Conservation (phyloP, 805 yeast species). For the Pichia phayaonensis region DNA sequence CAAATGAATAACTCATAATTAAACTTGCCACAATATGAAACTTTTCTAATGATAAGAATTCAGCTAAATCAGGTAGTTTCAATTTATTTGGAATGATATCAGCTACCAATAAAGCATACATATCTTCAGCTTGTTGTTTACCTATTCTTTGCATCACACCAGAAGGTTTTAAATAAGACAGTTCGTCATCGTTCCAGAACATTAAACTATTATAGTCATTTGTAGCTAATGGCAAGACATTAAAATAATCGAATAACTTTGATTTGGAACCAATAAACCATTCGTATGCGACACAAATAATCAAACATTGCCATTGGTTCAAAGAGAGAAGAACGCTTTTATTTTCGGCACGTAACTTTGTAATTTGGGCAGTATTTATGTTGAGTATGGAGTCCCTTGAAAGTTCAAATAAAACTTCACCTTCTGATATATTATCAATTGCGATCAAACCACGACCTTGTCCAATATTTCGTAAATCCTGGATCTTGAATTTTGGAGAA, state of each 20-base stretch:
- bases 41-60: slow-evolving; percentile 39
- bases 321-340: slow-evolving; percentile 33
- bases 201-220: slow-evolving; percentile 55
- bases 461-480: slow-evolving; percentile 46
- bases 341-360: slow-evolving; percentile 26
- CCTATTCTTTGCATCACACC: slow-evolving; percentile 66
- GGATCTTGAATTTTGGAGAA: slow-evolving; percentile 49
- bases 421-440: slow-evolving; percentile 45
- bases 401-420: slow-evolving; percentile 60
- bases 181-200: slow-evolving; percentile 69
- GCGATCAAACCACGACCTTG: slow-evolving; percentile 84
- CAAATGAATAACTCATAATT: slow-evolving; percentile 88
- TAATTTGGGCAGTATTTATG: slow-evolving; percentile 47
- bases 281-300: slow-evolving; percentile 61
- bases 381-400: slow-evolving; percentile 55
- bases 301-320: slow-evolving; percentile 73
- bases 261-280: slow-evolving; percentile 38
- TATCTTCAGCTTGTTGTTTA: slow-evolving; percentile 50
- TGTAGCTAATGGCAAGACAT: slow-evolving; percentile 49
- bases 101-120: slow-evolving; percentile 43
- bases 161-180: slow-evolving; percentile 57
- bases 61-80: slow-evolving; percentile 27
- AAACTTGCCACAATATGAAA: slow-evolving; percentile 71
- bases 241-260: slow-evolving; percentile 64
- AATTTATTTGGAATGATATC: slow-evolving; percentile 30